These are phyloP conservation scores for Leccinum ochraceum DNA, from an alignment of 768 basidiomycete species.

Conservation along the genomic window DNA sequence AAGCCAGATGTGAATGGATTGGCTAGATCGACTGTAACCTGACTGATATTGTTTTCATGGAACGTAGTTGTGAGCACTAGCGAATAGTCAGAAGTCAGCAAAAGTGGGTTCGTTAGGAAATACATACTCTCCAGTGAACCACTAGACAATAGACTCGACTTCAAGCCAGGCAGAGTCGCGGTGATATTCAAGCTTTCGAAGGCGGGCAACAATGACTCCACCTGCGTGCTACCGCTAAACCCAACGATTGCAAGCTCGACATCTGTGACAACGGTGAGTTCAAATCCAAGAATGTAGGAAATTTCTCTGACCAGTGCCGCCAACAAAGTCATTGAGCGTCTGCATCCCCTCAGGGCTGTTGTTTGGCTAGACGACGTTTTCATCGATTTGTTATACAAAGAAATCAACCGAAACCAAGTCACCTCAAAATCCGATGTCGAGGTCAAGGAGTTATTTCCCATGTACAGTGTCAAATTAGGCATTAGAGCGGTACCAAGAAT, in stretches of 20 bases:
- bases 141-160: constrained; percentile 53
- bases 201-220: constrained; percentile 58
- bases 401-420: constrained; percentile 1
- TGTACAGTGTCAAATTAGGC: constrained; percentile 56
- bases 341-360: constrained; percentile 56
- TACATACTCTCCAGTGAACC: constrained; percentile 54
- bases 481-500: constrained; percentile 61
- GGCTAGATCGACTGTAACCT: constrained; percentile 58
- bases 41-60: constrained; percentile 58
- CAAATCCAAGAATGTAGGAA: not conserved
- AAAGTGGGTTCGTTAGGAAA: not conserved
- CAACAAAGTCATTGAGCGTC: constrained; percentile 69
- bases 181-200: constrained; percentile 60
- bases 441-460: constrained; percentile 59
- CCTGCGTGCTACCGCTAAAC: constrained; percentile 57
- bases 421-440: constrained; percentile 56
- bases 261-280: constrained; percentile 36
- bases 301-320: constrained; percentile 46
- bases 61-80: constrained; percentile 68
- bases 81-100: not conserved
- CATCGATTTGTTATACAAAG: not conserved
- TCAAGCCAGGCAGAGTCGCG: constrained; percentile 60
- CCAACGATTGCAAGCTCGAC: constrained; percentile 58
- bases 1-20: constrained; percentile 71
- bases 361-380: constrained; percentile 49